phyloP scores from a whole-genome alignment of 331 rosid genomes.

The Pyracantha coccinea region DNA sequence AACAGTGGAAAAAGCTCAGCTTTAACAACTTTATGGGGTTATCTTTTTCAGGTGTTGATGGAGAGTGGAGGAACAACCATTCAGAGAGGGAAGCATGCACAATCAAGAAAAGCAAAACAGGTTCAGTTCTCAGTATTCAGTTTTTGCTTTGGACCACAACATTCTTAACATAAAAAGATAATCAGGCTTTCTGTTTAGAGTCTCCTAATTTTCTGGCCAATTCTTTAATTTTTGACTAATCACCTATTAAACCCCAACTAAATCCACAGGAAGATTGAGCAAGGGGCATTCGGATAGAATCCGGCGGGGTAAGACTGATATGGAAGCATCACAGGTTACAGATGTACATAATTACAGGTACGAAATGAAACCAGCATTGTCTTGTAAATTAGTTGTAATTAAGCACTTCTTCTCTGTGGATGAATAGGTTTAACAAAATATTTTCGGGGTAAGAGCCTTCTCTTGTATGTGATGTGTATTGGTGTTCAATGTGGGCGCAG shows the following conservation, averaged over 20 bases:
- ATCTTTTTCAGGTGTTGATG: slow-evolving; percentile 83
- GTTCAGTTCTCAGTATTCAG: slow-evolving; percentile 41
- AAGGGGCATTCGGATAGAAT: slow-evolving; percentile 57
- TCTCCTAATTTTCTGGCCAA: slow-evolving; percentile 19
- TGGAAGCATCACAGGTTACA: slow-evolving; percentile 50
- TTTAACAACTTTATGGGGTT: slow-evolving; percentile 52
- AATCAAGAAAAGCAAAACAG: slow-evolving; percentile 87
- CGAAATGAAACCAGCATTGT: not conserved
- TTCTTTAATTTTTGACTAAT: slow-evolving; percentile 11
- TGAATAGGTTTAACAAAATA: not conserved
- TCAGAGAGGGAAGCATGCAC: slow-evolving; percentile 77
- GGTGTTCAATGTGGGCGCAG: slow-evolving; percentile 24
- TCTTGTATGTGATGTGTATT: not conserved
- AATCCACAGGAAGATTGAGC: slow-evolving; percentile 57
- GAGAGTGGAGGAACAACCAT: slow-evolving; percentile 75
- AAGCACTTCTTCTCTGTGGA: not conserved
- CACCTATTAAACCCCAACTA: slow-evolving; percentile 17
- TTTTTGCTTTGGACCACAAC: slow-evolving; percentile 58
- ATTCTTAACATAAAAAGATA: slow-evolving; percentile 19
- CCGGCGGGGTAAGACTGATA: slow-evolving; percentile 65
- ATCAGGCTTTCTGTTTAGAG: slow-evolving; percentile 14
- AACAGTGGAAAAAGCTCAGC: slow-evolving; percentile 55
- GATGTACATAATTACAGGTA: slow-evolving; percentile 79
- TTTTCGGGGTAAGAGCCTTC: not conserved
- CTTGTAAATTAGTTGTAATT: not conserved